Evolutionary conservation across 164 flowering plant species (phyloP).

Genomic region (Vitis labrusca): DNA sequence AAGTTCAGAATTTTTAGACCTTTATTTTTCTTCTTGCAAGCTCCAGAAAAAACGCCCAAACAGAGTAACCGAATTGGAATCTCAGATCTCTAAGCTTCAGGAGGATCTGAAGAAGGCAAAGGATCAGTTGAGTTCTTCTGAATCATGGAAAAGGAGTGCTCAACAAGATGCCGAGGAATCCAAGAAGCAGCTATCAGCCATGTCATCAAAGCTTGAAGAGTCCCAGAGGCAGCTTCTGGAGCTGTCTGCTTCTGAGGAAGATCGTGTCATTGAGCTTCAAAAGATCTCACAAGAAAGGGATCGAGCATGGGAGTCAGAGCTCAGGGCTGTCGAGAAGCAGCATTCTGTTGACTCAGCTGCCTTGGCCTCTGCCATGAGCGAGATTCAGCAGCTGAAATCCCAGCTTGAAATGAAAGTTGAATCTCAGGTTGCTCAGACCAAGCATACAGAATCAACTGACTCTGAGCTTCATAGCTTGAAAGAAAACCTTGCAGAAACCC

Average conservation of each 20-base stretch:
- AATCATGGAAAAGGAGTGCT: conserved; percentile 56
- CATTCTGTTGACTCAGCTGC: conserved; percentile 46
- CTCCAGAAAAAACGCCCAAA: conserved; percentile 72
- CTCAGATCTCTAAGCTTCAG: conserved; percentile 64
- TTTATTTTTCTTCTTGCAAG: conserved; percentile 10
- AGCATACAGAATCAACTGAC: conserved; percentile 38
- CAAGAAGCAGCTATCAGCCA: conserved; percentile 49
- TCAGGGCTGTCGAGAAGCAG: conserved; percentile 48
- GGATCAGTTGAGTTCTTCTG: conserved; percentile 60
- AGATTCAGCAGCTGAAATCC: conserved; percentile 58
- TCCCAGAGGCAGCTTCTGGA: conserved; percentile 54
- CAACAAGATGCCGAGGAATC: conserved; percentile 77
- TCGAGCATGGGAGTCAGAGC: conserved; percentile 51
- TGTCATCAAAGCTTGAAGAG: conserved; percentile 61
- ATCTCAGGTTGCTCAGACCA: conserved; percentile 44
- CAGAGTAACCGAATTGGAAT: conserved; percentile 68
- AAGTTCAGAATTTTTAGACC: neutral
- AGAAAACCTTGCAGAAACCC: conserved; percentile 50
- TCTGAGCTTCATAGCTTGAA: conserved; percentile 51
- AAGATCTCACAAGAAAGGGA: conserved; percentile 48
- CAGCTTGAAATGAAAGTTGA: conserved; percentile 55
- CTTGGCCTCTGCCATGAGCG: conserved; percentile 60
- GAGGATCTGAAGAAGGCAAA: conserved; percentile 68
- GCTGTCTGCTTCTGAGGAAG: conserved; percentile 49
- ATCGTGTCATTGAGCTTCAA: conserved; percentile 36